Evolutionary conservation across 2,329 filamentous ascomycete genomes (phyloP).

Genomic region (Aspergillus floridensis): DNA sequence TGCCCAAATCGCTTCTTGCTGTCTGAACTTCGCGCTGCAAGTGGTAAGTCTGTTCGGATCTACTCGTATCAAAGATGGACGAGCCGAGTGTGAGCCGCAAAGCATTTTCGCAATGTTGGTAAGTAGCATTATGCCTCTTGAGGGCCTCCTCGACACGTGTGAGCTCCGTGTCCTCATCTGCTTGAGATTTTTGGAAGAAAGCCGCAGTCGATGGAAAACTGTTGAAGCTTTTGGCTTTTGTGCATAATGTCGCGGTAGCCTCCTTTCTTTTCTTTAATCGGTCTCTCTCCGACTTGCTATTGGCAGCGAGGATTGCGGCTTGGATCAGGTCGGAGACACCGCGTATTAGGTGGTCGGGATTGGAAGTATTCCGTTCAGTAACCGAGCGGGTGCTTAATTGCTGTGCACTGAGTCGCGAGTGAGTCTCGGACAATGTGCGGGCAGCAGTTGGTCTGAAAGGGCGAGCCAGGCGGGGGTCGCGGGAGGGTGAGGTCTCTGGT

Average conservation of each 20-base stretch:
- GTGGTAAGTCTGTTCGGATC: slow-evolving; percentile 11
- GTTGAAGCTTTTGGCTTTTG: slow-evolving; percentile 19
- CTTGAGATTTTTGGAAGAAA: slow-evolving; percentile 19
- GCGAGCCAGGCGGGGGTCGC: slow-evolving; percentile 22
- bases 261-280: slow-evolving; percentile 30
- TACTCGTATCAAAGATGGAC: slow-evolving; percentile 3
- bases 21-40: slow-evolving; percentile 17
- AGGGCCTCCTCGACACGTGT: slow-evolving; percentile 22
- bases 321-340: slow-evolving; percentile 22
- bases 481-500: slow-evolving; percentile 12
- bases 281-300: slow-evolving; percentile 25
- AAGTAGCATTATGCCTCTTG: slow-evolving; percentile 14
- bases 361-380: slow-evolving; percentile 1
- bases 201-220: slow-evolving; percentile 26
- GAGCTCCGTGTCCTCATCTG: slow-evolving; percentile 22
- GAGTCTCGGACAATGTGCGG: background rate
- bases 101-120: slow-evolving; percentile 15
- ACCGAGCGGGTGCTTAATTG: background rate
- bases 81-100: slow-evolving; percentile 13
- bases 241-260: slow-evolving; percentile 38
- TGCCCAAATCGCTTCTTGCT: background rate
- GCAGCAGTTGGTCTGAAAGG: background rate
- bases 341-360: slow-evolving; percentile 42
- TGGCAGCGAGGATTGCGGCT: slow-evolving; percentile 23
- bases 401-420: background rate